Conservation (phyloP, 768 basidiomycete genomes). For the Leucocoprinus leucothites region DNA sequence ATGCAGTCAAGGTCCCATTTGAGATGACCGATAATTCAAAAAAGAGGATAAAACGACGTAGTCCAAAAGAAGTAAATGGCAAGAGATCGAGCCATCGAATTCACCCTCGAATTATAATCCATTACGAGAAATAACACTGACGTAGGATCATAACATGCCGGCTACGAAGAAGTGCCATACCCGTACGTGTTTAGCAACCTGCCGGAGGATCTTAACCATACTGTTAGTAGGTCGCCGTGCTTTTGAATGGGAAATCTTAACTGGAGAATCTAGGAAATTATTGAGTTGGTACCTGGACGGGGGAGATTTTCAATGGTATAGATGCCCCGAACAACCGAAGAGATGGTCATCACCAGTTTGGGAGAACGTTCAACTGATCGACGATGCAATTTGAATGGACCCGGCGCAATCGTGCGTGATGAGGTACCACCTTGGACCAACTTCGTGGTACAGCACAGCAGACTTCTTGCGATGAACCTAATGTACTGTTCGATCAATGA, state of each 20-base stretch:
- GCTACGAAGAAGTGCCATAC: too few relatives aligned
- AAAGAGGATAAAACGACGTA: background rate
- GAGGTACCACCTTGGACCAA: background rate
- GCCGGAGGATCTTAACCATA: too few relatives aligned
- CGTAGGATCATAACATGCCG: slow-evolving; percentile 2
- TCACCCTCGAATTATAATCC: background rate
- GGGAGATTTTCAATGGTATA: too few relatives aligned
- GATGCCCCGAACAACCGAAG: too few relatives aligned
- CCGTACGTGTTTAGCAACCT: too few relatives aligned
- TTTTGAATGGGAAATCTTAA: background rate
- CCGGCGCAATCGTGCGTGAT: slow-evolving; percentile 7
- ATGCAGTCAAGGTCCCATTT: too few relatives aligned
- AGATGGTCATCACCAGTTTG: too few relatives aligned
- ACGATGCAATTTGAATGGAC: background rate
- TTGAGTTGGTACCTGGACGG: background rate
- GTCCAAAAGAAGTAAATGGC: slow-evolving; percentile 1
- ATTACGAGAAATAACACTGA: slow-evolving; percentile 1
- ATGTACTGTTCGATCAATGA: background rate
- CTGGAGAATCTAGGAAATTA: background rate
- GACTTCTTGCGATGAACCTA: background rate
- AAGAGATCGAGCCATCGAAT: background rate
- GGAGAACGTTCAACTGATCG: background rate
- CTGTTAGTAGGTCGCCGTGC: too few relatives aligned
- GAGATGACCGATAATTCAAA: background rate
- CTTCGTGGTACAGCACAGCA: background rate